These are phyloP conservation scores for Coniochaeta prunicola DNA, from an alignment of 2,329 filamentous ascomycete species.

Conservation along the genomic window DNA sequence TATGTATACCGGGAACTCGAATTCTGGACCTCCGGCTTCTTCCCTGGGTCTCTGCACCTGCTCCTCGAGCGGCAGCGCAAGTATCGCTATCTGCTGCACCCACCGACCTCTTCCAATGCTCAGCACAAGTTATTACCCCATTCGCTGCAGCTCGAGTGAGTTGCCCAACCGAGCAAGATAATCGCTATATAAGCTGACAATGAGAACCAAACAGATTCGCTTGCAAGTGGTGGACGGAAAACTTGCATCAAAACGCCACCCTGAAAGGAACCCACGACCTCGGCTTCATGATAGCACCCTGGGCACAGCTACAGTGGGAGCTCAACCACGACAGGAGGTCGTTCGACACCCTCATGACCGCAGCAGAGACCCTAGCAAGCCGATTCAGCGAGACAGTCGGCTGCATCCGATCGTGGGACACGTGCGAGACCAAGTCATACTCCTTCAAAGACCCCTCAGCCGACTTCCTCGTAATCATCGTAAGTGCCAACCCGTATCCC, in stretches of 20 bases:
- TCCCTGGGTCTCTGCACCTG: conserved; percentile 34
- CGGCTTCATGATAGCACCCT: conserved; percentile 34
- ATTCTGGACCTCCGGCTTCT: conserved; percentile 43
- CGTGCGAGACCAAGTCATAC: conserved; percentile 30
- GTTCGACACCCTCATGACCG: conserved; percentile 22
- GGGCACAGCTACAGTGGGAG: conserved; percentile 29
- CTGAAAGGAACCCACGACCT: conserved; percentile 32
- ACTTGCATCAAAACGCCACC: conserved; percentile 25
- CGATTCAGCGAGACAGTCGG: conserved; percentile 26
- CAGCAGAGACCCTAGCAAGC: conserved; percentile 26
- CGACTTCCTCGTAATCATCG: conserved; percentile 34
- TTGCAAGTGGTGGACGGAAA: conserved; percentile 34
- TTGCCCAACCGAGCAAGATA: neutral
- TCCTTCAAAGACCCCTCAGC: conserved; percentile 23
- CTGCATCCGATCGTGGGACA: conserved; percentile 35
- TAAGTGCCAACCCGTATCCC: too few relatives aligned
- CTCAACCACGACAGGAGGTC: conserved; percentile 27
- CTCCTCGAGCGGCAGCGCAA: conserved; percentile 27
- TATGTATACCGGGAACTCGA: conserved; percentile 32
- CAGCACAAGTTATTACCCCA: conserved; percentile 8
- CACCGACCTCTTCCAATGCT: neutral
- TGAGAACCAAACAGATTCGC: conserved; percentile 13
- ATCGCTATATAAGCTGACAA: neutral
- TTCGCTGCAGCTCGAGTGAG: conserved; percentile 17
- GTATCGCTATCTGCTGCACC: conserved; percentile 10